Evolutionary conservation across 345 rosid species (phyloP), one percentile per base, ranked within the genome.

Genomic region (Hibiscus trionum): DNA sequence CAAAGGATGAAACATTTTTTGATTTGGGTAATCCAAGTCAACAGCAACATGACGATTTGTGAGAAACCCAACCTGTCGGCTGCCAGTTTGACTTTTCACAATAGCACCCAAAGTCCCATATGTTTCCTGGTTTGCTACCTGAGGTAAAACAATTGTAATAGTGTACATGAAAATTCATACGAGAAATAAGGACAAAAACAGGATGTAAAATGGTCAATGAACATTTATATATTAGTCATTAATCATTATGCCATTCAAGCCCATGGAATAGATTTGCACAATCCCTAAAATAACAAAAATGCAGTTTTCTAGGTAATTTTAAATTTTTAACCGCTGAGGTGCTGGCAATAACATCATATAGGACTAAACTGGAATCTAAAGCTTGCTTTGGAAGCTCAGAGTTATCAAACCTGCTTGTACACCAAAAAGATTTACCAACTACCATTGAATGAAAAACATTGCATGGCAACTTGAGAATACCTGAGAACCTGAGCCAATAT

Each of bases 401-500:
- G 26, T 21, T 61, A 24, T 7, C 26, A 37, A 17, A 63, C 68
- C 19, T n/a, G 26, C 47, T 62, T 35, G 49, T n/a, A 63, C 16
- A 37, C 27, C 16, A 9, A 17, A 61, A 61, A 27, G 8, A 53
- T 33, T 16, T 27, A 31, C 5, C n/a, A 21, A 4, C 9, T 61
- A 61, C 44, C 55, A 31, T 31, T 11, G 15, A 11, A 11, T 6
- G 11, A 17, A 7, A 16, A 68, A 52, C 53, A 33, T 29, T 52
- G 15, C 11, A 56, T 21, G 33, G 21, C 2, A 33, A 17, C 35
- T 29, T 6, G 17, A 70, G 67, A 63, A 68, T 82, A 94, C 98
- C 98, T 94, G 98, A 33, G 98, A 94, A 73, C 98, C 98, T 59
- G 97, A 86, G 66, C 98, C 97, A 77, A 94, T 82, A 77, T 82